Evolutionary conservation across 305 asterid species (phyloP), one percentile per base, ranked within the genome.

Genomic region (Rubia tinctorum): DNA sequence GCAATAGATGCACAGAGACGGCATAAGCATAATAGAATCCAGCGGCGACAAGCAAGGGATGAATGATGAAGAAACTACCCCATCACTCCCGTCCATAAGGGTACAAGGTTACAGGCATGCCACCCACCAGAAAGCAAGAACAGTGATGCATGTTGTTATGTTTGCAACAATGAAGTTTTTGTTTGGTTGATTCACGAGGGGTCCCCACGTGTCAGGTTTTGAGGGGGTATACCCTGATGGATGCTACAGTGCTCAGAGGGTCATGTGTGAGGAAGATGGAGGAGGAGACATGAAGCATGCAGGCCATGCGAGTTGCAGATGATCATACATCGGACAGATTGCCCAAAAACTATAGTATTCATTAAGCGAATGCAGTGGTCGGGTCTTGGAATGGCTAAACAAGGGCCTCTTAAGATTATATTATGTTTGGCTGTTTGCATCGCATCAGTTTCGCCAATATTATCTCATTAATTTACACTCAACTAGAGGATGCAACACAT

Each of bases 281-380:
- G 47, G 17, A 69, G 80, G 90, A 73, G 78, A 80, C 85, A 83
- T 81, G 9, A 22, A 53, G 59, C 59, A 53, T 53, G 59, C 59
- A 53, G 59, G 80, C 77, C 76, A 78, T 68, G 77, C 80, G 61
- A 76, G 61, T 68, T 69, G 75, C 78, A 76, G 81, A 71, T 74
- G 34, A 30, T 30, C n/a, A n/a, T n/a, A n/a, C n/a, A n/a, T n/a
- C n/a, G n/a, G n/a, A n/a, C n/a, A n/a, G n/a, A n/a, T n/a, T n/a
- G n/a, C n/a, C n/a, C n/a, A n/a, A n/a, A 42, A 6, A 42, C 45
- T 42, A 42, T n/a, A n/a, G n/a, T n/a, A n/a, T n/a, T n/a, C n/a
- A n/a, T n/a, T n/a, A n/a, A n/a, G n/a, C n/a, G n/a, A n/a, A n/a
- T n/a, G n/a, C n/a, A 0, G 1, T 17, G 59, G 59, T 53, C 59